Evolutionary conservation across 805 yeast genomes (phyloP).

Genomic region (Sugiyamaella valdiviana): DNA sequence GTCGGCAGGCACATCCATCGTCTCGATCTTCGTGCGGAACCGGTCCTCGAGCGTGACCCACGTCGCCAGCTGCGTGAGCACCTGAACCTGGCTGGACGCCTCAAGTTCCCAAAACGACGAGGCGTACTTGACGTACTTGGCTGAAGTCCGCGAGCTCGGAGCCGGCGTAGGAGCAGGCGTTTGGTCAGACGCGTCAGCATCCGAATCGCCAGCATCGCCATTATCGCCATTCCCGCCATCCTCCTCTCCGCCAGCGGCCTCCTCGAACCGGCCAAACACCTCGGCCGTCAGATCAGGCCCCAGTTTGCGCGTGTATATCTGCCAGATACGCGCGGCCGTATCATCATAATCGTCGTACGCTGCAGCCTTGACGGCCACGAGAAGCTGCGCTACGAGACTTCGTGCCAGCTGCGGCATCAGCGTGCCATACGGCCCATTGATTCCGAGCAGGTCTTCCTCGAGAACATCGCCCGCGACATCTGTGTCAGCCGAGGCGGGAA

Average conservation of each 20-base stretch:
- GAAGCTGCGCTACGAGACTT: background rate
- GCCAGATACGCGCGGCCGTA: slow-evolving; percentile 12
- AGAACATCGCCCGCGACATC: slow-evolving; percentile 26
- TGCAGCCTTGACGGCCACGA: slow-evolving; percentile 1
- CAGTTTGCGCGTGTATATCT: slow-evolving; percentile 10
- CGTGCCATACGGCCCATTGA: slow-evolving; percentile 15
- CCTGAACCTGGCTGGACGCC: slow-evolving; percentile 16
- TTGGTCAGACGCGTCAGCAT: slow-evolving; percentile 14
- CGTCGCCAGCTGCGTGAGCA: slow-evolving; percentile 16
- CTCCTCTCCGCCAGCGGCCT: slow-evolving; percentile 6
- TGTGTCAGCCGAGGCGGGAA: slow-evolving; percentile 21
- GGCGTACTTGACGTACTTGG: slow-evolving; percentile 1
- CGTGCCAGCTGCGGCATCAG: slow-evolving; percentile 9
- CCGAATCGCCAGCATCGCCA: background rate
- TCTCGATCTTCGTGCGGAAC: slow-evolving; percentile 17
- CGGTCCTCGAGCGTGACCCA: slow-evolving; percentile 19
- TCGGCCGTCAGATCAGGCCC: slow-evolving; percentile 9
- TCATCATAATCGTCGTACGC: slow-evolving; percentile 3
- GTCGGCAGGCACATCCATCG: slow-evolving; percentile 10
- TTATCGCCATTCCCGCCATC: background rate
- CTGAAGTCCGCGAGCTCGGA: slow-evolving; percentile 1
- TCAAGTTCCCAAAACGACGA: slow-evolving; percentile 8
- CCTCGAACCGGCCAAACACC: slow-evolving; percentile 11
- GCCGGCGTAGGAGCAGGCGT: slow-evolving; percentile 8
- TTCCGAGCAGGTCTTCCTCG: slow-evolving; percentile 30